Evolutionary conservation across 169 alveolate genomes (phyloP).

Genomic region (Babesia sp.): DNA sequence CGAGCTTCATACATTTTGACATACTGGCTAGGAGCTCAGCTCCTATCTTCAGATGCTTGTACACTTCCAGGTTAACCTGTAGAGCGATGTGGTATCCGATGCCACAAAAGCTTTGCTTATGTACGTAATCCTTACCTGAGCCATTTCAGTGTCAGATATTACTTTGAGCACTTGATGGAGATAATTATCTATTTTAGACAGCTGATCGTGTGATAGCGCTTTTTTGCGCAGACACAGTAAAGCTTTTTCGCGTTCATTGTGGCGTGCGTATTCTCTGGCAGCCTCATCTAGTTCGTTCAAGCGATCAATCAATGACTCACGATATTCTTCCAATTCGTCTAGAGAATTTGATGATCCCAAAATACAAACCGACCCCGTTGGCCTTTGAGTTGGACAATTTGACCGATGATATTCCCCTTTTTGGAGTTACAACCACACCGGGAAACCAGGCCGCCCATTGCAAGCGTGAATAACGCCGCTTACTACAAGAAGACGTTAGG

Average conservation of each 20-base stretch:
- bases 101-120: too few species aligned
- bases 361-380: constrained; percentile 31
- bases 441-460: constrained; percentile 16
- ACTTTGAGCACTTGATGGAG: constrained; percentile 28
- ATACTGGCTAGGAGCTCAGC: constrained; percentile 24
- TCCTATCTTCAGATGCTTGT: constrained; percentile 43
- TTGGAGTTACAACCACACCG: neutral
- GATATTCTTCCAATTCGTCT: constrained; percentile 47
- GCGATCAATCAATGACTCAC: constrained; percentile 18
- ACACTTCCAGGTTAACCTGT: constrained; percentile 43
- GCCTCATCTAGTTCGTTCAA: constrained; percentile 9
- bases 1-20: constrained; percentile 11
- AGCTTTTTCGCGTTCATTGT: constrained; percentile 25
- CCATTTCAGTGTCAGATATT: constrained; percentile 61
- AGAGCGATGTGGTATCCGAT: too few species aligned
- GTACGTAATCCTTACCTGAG: constrained; percentile 37
- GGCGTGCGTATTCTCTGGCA: neutral
- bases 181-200: constrained; percentile 25
- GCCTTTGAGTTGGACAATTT: constrained; percentile 42
- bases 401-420: neutral
- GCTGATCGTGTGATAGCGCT: constrained; percentile 40
- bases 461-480: neutral
- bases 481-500: too few species aligned
- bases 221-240: constrained; percentile 35
- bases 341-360: neutral